Evolutionary conservation across 768 basidiomycete species (phyloP).

Genomic region (Naematelia aurantialba): DNA sequence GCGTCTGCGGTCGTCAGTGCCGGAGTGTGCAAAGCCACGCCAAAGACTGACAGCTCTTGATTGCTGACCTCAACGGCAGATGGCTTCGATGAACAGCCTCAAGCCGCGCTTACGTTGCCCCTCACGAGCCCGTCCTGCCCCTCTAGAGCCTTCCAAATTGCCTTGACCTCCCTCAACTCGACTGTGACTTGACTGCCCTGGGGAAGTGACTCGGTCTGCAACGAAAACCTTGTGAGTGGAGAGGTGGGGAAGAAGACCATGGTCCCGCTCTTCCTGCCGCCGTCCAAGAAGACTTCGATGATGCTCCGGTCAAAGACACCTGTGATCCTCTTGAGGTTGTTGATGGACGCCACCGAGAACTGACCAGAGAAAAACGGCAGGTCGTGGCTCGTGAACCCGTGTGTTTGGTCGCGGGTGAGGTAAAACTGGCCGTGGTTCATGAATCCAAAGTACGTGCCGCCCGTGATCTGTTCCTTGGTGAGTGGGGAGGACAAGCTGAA

Average conservation of each 20-base stretch:
- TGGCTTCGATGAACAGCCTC: too few species aligned
- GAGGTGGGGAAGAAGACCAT: conserved; percentile 18
- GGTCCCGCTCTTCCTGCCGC: conserved; percentile 22
- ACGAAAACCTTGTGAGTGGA: conserved; percentile 10
- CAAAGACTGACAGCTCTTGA: too few species aligned
- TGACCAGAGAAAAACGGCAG: conserved; percentile 30
- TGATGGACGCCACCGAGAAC: conserved; percentile 29
- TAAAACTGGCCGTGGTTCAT: too few species aligned
- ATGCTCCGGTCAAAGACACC: conserved; percentile 23
- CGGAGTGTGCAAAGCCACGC: too few species aligned
- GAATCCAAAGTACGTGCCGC: too few species aligned
- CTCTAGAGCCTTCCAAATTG: too few species aligned
- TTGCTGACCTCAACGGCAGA: too few species aligned
- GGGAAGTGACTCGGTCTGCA: conserved; percentile 12
- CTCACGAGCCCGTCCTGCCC: too few species aligned
- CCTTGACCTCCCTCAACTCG: conserved; percentile 5
- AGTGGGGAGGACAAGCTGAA: conserved; percentile 26
- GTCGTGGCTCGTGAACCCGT: conserved; percentile 35
- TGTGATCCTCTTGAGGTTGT: conserved; percentile 56
- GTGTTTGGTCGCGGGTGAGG: too few species aligned
- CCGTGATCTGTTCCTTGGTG: conserved; percentile 10
- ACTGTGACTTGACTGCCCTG: conserved; percentile 14
- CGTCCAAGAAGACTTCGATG: conserved; percentile 28
- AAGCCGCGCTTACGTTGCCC: too few species aligned
- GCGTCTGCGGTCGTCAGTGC: too few species aligned